A percentile compares a stretch with the other conserved stretches of the same genome.
Evolutionary conservation across 352 stramenopile genomes (phyloP).

Genomic region (Phytophthora ramorum): DNA sequence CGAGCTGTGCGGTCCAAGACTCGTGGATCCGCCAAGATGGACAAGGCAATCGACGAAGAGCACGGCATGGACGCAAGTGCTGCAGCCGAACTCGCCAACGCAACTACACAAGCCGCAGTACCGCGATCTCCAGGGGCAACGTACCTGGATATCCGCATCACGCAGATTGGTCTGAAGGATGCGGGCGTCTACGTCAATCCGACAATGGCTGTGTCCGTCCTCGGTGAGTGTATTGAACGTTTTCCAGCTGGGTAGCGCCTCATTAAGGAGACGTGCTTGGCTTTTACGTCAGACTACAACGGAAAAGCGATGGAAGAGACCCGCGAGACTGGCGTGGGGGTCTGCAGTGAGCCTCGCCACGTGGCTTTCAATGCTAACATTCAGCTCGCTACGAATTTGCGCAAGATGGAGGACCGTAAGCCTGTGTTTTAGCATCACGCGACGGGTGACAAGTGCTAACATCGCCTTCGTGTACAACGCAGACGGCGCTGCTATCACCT

Average conservation of each 20-base stretch:
- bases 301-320: slow-evolving; percentile 62
- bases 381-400: slow-evolving; percentile 55
- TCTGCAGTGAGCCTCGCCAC: slow-evolving; percentile 48
- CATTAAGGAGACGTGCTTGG: not conserved
- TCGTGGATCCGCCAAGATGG: slow-evolving; percentile 33
- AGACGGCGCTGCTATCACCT: slow-evolving; percentile 69
- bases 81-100: slow-evolving; percentile 25
- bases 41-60: slow-evolving; percentile 38
- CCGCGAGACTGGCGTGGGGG: slow-evolving; percentile 54
- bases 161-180: slow-evolving; percentile 73
- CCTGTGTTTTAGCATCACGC: not conserved
- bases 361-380: slow-evolving; percentile 55
- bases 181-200: slow-evolving; percentile 68
- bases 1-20: slow-evolving; percentile 28
- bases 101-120: slow-evolving; percentile 23
- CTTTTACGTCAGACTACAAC: slow-evolving; percentile 42
- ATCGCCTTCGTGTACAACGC: slow-evolving; percentile 2
- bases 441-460: not conserved
- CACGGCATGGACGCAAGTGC: slow-evolving; percentile 26
- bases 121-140: slow-evolving; percentile 37
- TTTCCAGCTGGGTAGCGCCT: not conserved
- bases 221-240: slow-evolving; percentile 35
- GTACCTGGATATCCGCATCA: slow-evolving; percentile 63
- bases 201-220: slow-evolving; percentile 69
- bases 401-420: slow-evolving; percentile 66